These are phyloP conservation scores for Skeletonema potamos DNA, from an alignment of 108 stramenopile genomes.

Conservation along the genomic window DNA sequence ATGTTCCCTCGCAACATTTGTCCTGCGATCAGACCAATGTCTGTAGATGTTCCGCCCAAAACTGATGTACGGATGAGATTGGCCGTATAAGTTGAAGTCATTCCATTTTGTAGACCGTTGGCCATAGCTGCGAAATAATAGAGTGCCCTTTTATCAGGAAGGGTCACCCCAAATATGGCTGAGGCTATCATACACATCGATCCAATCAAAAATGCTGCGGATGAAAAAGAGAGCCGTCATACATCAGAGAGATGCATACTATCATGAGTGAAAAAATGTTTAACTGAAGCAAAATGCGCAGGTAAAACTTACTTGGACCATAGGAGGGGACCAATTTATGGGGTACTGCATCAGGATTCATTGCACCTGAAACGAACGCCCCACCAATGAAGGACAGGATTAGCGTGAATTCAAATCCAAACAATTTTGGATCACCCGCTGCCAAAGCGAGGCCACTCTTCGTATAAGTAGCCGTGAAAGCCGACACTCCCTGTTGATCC, in stretches of 20 bases:
- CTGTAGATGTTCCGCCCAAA: conserved; percentile 45
- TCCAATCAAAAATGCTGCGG: conserved; percentile 46
- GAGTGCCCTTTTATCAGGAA: neutral
- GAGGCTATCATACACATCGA: conserved; percentile 21
- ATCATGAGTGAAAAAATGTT: too few species aligned
- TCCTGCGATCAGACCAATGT: conserved; percentile 42
- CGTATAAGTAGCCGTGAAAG: conserved; percentile 64
- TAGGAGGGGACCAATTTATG: conserved; percentile 43
- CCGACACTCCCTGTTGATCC: conserved; percentile 41
- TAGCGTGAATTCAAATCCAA: conserved; percentile 20
- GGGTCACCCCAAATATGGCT: neutral
- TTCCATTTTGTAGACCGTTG: conserved; percentile 50
- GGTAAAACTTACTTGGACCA: conserved; percentile 39
- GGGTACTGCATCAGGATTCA: conserved; percentile 40
- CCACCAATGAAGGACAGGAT: conserved; percentile 44
- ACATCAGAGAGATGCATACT: too few species aligned
- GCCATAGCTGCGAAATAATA: conserved; percentile 46
- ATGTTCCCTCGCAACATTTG: conserved; percentile 45
- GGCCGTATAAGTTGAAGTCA: conserved; percentile 47
- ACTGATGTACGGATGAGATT: conserved; percentile 48
- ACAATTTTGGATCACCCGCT: conserved; percentile 11
- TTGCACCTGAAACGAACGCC: conserved; percentile 19
- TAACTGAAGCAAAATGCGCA: too few species aligned
- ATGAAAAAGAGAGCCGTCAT: too few species aligned
- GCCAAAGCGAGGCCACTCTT: conserved; percentile 50